A percentile compares a stretch with the other conserved stretches of the same genome.
phyloP scores from a whole-genome alignment of 1,139 yeast species.

The Hyphopichia wangnamkhiaoensis region DNA sequence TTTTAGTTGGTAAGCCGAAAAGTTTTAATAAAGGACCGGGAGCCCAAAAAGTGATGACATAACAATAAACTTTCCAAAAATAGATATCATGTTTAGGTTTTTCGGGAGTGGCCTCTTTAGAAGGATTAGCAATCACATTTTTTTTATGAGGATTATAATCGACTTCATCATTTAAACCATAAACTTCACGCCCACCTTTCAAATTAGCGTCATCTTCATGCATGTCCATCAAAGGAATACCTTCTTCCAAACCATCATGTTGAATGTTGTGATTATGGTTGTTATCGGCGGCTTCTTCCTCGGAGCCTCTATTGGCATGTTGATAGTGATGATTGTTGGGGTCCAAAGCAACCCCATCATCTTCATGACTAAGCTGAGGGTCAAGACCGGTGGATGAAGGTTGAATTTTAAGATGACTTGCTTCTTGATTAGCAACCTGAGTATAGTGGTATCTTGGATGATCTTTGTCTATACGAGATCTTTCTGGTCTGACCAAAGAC shows the following conservation, averaged over 20 bases:
- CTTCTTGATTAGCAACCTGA: conserved; percentile 74
- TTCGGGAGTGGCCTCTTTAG: conserved; percentile 10
- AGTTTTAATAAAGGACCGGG: conserved; percentile 71
- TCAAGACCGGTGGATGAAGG: conserved; percentile 78
- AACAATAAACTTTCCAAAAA: conserved; percentile 82
- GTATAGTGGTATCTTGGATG: conserved; percentile 81
- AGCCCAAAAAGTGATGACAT: conserved; percentile 85
- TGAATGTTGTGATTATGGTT: too few species aligned
- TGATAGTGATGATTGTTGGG: conserved; percentile 7
- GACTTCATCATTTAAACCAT: conserved; percentile 63
- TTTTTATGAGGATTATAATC: conserved; percentile 28
- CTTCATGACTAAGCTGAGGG: conserved; percentile 37
- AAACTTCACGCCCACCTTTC: conserved; percentile 52
- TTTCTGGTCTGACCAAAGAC: conserved; percentile 79
- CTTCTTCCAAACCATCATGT: conserved; percentile 30
- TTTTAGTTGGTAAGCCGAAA: conserved; percentile 77
- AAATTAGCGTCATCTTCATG: conserved; percentile 14
- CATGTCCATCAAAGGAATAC: conserved; percentile 49
- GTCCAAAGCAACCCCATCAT: conserved; percentile 12
- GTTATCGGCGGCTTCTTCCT: conserved; percentile 21
- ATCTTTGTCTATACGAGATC: conserved; percentile 63
- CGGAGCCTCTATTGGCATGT: conserved; percentile 9
- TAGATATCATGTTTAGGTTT: conserved; percentile 41
- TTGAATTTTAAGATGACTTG: conserved; percentile 60
- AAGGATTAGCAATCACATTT: conserved; percentile 26